Evolutionary conservation across 176 grass and related monocot species (phyloP).

Genomic region (Ensete ventricosum): DNA sequence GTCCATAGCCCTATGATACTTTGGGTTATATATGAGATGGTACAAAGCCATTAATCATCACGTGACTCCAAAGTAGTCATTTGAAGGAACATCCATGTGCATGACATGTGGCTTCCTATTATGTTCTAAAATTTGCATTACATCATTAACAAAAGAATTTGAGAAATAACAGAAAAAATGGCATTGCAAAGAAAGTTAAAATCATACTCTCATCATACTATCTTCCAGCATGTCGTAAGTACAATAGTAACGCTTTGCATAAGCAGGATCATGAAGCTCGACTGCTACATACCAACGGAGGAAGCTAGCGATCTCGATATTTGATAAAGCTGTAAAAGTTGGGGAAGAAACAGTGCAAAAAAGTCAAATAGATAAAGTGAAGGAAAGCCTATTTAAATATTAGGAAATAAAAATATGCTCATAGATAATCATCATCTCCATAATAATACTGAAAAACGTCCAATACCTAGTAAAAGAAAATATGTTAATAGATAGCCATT

Average conservation of each 20-base stretch:
- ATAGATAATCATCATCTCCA: too few relatives aligned
- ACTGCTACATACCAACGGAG: conserved; percentile 92
- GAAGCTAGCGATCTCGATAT: conserved; percentile 98
- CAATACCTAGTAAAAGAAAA: background rate
- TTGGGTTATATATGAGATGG: too few relatives aligned
- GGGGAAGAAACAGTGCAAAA: background rate
- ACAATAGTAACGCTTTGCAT: conserved; percentile 70
- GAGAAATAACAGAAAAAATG: background rate
- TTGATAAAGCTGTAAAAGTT: conserved; percentile 66
- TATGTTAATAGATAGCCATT: background rate
- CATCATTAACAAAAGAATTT: background rate
- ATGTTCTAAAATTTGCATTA: background rate
- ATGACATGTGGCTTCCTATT: background rate
- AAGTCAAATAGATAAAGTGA: background rate
- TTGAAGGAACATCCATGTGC: background rate
- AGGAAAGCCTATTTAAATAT: background rate
- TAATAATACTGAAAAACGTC: too few relatives aligned
- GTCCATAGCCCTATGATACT: too few relatives aligned
- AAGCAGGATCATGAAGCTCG: conserved; percentile 66
- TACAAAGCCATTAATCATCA: too few relatives aligned
- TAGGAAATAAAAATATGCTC: background rate
- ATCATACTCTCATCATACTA: conserved; percentile 73
- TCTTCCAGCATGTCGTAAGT: conserved; percentile 95
- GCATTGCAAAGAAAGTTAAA: conserved; percentile 5
- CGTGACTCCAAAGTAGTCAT: background rate